Evolutionary conservation across 768 basidiomycete genomes (phyloP).

Genomic region (Pisolithus microcarpus): DNA sequence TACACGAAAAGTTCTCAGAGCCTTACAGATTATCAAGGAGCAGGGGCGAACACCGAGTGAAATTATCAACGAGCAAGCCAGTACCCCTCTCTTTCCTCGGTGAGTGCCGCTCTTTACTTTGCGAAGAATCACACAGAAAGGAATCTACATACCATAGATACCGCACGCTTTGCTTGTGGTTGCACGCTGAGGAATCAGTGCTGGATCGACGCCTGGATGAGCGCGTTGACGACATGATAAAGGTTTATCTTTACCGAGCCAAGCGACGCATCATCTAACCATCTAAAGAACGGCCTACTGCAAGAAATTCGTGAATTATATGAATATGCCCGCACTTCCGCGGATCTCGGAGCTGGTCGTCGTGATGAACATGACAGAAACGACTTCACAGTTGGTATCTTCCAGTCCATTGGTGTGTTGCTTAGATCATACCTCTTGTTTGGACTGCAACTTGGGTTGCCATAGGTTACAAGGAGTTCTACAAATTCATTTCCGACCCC

Average conservation of each 20-base stretch:
- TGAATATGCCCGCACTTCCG: slow-evolving; percentile 11
- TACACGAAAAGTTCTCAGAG: slow-evolving; percentile 81
- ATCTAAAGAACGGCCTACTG: slow-evolving; percentile 63
- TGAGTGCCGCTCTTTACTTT: slow-evolving; percentile 16
- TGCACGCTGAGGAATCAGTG: slow-evolving; percentile 62
- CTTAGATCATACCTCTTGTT: background rate
- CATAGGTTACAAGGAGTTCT: slow-evolving; percentile 89
- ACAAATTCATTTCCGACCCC: slow-evolving; percentile 48
- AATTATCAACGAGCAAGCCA: slow-evolving; percentile 57
- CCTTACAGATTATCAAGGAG: slow-evolving; percentile 70
- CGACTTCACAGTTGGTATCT: slow-evolving; percentile 75
- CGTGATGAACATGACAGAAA: background rate
- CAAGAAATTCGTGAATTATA: slow-evolving; percentile 64
- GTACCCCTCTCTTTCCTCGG: slow-evolving; percentile 43
- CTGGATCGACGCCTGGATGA: slow-evolving; percentile 65
- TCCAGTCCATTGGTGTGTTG: slow-evolving; percentile 80
- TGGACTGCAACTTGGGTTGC: slow-evolving; percentile 1
- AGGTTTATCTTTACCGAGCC: slow-evolving; percentile 36
- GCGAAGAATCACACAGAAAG: background rate
- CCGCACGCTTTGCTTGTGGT: slow-evolving; percentile 83
- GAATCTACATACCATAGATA: slow-evolving; percentile 44
- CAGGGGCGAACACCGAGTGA: slow-evolving; percentile 59
- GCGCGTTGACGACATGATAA: slow-evolving; percentile 86
- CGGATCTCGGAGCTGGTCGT: background rate
- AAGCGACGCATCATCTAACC: background rate